Base-by-base conservation (phyloP, 345 rosid species). In the Syzygium aqueum region DNA sequence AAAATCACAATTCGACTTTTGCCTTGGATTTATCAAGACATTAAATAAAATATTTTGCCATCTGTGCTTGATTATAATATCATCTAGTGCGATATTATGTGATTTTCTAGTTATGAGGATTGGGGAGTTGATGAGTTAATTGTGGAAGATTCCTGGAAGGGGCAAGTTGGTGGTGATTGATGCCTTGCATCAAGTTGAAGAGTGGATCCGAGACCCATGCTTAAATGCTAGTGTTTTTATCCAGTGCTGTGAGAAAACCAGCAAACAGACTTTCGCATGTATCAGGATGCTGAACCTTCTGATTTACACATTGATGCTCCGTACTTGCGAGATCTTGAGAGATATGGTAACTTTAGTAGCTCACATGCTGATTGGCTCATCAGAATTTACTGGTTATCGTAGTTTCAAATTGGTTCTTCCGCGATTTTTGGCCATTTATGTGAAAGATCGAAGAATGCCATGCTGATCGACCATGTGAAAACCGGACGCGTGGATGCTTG, bases 91-190 rank as follows among this genome's bases (percentile, higher is more conserved):
- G 78, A 17, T 67, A 17, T 61, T 43, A 2, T 61, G 51, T 86
- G 13, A 28, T 85, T 87, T 84, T 52, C 84, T 90, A 95, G 98
- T 92, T 95, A 92, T 12, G 96, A 95, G 87, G 96, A 95, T 59
- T 95, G 98, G 97, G 98, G 96, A 87, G 99, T 94, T 15, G 96
- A 95, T 89, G 98, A 97, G 83, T 84, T 97, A 92, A 95, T 97
- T 30, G 97, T 95, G 77, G 98, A 97, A 89, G 98, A 96, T 91
- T 96, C 98, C 0, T 97, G 98, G 98, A 96, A 96, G 93, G 93
- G 98, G 88, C 99, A 97, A 89, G 98, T 96, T 5, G 98, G 99
- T 40, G 98, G 99, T 14, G 96, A 93, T 88, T 95, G 92, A 93
- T 30, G 46, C 49, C 80, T 33, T 73, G 49, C 80, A 33, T 65